Percentiles rank a stretch among this genome's conserved stretches.
Conservation (phyloP, 805 yeast species). For the Cyberlindnera veronae region DNA sequence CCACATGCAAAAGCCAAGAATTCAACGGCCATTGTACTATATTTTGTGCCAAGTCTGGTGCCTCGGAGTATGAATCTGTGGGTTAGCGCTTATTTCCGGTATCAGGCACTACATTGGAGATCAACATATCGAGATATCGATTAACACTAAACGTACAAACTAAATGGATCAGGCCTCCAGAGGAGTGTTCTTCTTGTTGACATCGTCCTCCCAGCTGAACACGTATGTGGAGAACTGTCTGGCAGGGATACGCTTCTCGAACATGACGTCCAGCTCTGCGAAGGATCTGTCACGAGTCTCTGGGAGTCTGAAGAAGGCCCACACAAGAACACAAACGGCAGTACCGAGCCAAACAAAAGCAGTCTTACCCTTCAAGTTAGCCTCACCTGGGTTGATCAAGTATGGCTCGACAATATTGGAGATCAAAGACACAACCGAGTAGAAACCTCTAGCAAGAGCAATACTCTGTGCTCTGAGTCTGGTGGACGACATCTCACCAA, state of each 20-base stretch:
- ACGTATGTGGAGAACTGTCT: slow-evolving; percentile 35
- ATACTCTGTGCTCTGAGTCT: slow-evolving; percentile 39
- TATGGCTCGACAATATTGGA: slow-evolving; percentile 42
- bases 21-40: too few relatives aligned
- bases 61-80: too few relatives aligned
- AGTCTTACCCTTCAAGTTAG: slow-evolving; percentile 48
- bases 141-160: too few relatives aligned
- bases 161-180: too few relatives aligned
- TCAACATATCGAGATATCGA: too few relatives aligned
- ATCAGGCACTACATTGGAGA: too few relatives aligned
- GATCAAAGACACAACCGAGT: slow-evolving; percentile 34
- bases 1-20: too few relatives aligned
- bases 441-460: slow-evolving; percentile 30
- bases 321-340: slow-evolving; percentile 26
- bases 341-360: slow-evolving; percentile 40
- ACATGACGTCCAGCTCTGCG: slow-evolving; percentile 58
- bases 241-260: slow-evolving; percentile 40
- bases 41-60: too few relatives aligned
- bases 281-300: slow-evolving; percentile 57
- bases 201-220: slow-evolving; percentile 19
- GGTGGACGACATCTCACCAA: slow-evolving; percentile 38
- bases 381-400: slow-evolving; percentile 45
- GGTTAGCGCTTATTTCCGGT: too few relatives aligned
- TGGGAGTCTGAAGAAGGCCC: slow-evolving; percentile 53
- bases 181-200: slow-evolving; percentile 13